phyloP scores from a whole-genome alignment of 768 basidiomycete genomes.

The Dentipellis fragilis region DNA sequence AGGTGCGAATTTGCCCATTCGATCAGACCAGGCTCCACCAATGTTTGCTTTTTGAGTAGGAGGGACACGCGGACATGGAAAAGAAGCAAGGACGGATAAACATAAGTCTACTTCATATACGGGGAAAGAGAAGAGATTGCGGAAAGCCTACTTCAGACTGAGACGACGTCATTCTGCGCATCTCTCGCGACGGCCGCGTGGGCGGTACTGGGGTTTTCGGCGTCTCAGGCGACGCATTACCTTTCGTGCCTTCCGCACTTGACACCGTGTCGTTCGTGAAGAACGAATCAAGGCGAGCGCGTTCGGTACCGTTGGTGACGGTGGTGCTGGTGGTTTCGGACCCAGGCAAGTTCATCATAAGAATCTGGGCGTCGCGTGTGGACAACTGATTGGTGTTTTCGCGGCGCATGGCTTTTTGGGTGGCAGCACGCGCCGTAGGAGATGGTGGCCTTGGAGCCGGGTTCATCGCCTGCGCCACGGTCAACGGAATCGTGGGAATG shows the following conservation, averaged over 20 bases:
- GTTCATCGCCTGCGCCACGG: constrained; percentile 94
- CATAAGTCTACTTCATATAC: background rate
- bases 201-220: constrained; percentile 29
- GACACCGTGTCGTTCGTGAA: constrained; percentile 34
- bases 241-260: constrained; percentile 7
- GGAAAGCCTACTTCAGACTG: constrained; percentile 11
- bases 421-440: constrained; percentile 77
- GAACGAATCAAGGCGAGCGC: constrained; percentile 43
- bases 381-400: constrained; percentile 81
- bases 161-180: constrained; percentile 32
- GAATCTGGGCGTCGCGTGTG: constrained; percentile 65
- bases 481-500: constrained; percentile 90
- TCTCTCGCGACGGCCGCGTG: constrained; percentile 60
- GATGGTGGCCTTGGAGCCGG: constrained; percentile 93
- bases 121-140: background rate
- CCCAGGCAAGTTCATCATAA: constrained; percentile 49
- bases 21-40: constrained; percentile 46
- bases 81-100: constrained; percentile 3
- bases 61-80: constrained; percentile 2
- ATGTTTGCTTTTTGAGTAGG: constrained; percentile 8
- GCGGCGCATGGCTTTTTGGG: constrained; percentile 75
- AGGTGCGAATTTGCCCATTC: constrained; percentile 88
- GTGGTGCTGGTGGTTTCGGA: constrained; percentile 18
- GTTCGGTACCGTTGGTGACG: constrained; percentile 28
- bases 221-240: constrained; percentile 9